Evolutionary conservation across 176 grass and related monocot species (phyloP).

Genomic region (Carex myosuroides): DNA sequence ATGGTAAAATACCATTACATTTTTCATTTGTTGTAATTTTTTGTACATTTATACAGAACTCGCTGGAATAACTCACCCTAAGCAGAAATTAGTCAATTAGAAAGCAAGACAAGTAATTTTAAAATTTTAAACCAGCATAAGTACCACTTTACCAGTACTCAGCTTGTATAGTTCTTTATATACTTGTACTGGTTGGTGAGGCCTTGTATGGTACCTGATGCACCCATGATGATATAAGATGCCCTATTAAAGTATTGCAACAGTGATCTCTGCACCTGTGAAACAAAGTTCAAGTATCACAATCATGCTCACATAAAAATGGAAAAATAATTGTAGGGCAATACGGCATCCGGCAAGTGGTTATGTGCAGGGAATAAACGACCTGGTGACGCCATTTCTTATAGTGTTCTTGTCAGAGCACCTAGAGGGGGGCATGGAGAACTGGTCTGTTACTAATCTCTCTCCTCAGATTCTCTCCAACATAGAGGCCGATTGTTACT

Average conservation of each 20-base stretch:
- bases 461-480: constrained; percentile 61
- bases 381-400: constrained; percentile 85
- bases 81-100: background rate
- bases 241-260: background rate
- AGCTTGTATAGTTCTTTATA: background rate
- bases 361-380: constrained; percentile 99
- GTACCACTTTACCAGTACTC: background rate
- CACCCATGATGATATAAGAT: background rate
- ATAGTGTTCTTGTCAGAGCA: constrained; percentile 92
- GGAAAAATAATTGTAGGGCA: constrained; percentile 39
- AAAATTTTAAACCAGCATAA: background rate
- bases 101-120: background rate
- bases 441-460: constrained; percentile 67
- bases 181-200: background rate
- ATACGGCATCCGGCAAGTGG: constrained; percentile 96
- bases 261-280: background rate
- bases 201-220: background rate
- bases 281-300: background rate
- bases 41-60: background rate
- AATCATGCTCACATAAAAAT: background rate
- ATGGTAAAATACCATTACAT: constrained; percentile 47
- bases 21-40: background rate
- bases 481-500: constrained; percentile 93
- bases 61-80: background rate
- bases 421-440: constrained; percentile 77